Evolutionary conservation across 2,329 filamentous ascomycete species (phyloP).

Genomic region (Aspergillus tanneri): DNA sequence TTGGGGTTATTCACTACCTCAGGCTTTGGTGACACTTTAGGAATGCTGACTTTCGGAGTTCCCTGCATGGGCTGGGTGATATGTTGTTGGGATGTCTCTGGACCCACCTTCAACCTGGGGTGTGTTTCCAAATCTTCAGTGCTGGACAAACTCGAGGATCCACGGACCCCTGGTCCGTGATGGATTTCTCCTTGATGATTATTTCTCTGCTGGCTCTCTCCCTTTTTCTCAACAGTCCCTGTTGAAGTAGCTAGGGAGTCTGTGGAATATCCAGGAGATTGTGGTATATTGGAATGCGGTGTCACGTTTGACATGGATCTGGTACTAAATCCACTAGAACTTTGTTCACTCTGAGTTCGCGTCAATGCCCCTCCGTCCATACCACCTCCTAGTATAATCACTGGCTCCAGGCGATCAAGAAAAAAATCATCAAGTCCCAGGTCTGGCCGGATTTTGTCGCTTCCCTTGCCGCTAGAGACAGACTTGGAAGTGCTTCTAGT

Average conservation of each 20-base stretch:
- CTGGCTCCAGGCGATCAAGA: slow-evolving; percentile 48
- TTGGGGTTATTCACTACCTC: not conserved
- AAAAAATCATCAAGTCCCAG: slow-evolving; percentile 51
- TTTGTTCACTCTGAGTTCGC: slow-evolving; percentile 43
- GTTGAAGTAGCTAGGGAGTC: slow-evolving; percentile 34
- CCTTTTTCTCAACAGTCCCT: slow-evolving; percentile 20
- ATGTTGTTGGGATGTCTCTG: not conserved
- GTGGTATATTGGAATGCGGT: slow-evolving; percentile 21
- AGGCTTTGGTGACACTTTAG: not conserved
- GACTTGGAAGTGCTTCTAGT: slow-evolving; percentile 37
- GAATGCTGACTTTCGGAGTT: not conserved
- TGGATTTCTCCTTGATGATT: not conserved
- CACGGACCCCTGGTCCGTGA: not conserved
- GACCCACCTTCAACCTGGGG: not conserved
- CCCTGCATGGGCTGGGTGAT: not conserved
- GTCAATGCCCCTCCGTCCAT: slow-evolving; percentile 33
- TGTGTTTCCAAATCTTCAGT: too few relatives aligned
- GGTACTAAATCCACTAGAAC: slow-evolving; percentile 35
- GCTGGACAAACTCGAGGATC: not conserved
- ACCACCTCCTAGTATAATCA: slow-evolving; percentile 51
- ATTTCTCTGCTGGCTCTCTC: not conserved
- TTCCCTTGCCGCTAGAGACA: slow-evolving; percentile 42
- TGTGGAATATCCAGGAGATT: slow-evolving; percentile 32
- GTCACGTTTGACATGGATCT: slow-evolving; percentile 28
- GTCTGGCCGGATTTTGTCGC: slow-evolving; percentile 41